Conservation (phyloP, 257 asterid genomes). For the Fraxinus pennsylvanica region DNA sequence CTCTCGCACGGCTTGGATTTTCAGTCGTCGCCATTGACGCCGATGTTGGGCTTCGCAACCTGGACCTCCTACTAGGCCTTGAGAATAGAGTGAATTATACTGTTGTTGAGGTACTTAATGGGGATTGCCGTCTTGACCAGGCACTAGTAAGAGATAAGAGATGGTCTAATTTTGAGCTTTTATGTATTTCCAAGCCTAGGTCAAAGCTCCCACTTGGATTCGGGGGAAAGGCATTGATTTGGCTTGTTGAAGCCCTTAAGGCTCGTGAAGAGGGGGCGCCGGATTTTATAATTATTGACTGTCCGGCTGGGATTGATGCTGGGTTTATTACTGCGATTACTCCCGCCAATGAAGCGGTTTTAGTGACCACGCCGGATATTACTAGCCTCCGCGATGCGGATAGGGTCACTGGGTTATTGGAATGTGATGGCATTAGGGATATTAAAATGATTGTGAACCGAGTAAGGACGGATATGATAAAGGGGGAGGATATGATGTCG, state of each 20-base stretch:
- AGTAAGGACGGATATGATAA: slow-evolving; percentile 56
- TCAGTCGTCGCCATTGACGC: slow-evolving; percentile 52
- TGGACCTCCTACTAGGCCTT: slow-evolving; percentile 48
- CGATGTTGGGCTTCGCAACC: slow-evolving; percentile 58
- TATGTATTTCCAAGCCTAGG: slow-evolving; percentile 54
- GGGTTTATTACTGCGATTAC: slow-evolving; percentile 58
- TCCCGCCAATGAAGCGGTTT: slow-evolving; percentile 52
- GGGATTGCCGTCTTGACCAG: slow-evolving; percentile 57
- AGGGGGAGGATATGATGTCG: slow-evolving; percentile 60
- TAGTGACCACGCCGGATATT: slow-evolving; percentile 55
- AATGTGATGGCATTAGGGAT: slow-evolving; percentile 53
- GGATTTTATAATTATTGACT: slow-evolving; percentile 51
- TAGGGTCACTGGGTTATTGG: slow-evolving; percentile 50
- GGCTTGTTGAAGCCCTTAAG: slow-evolving; percentile 49
- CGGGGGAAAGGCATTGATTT: slow-evolving; percentile 52
- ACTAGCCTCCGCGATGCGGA: slow-evolving; percentile 54
- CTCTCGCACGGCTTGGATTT: slow-evolving; percentile 53
- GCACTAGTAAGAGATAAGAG: slow-evolving; percentile 52
- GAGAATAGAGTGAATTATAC: slow-evolving; percentile 58
- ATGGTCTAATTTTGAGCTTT: slow-evolving; percentile 52
- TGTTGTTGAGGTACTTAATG: slow-evolving; percentile 51
- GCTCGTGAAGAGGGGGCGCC: slow-evolving; percentile 41
- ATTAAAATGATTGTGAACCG: slow-evolving; percentile 56
- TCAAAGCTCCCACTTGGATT: slow-evolving; percentile 48
- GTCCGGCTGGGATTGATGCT: slow-evolving; percentile 59